Conservation (phyloP, 164 flowering plant species). For the Vitis cinerea region DNA sequence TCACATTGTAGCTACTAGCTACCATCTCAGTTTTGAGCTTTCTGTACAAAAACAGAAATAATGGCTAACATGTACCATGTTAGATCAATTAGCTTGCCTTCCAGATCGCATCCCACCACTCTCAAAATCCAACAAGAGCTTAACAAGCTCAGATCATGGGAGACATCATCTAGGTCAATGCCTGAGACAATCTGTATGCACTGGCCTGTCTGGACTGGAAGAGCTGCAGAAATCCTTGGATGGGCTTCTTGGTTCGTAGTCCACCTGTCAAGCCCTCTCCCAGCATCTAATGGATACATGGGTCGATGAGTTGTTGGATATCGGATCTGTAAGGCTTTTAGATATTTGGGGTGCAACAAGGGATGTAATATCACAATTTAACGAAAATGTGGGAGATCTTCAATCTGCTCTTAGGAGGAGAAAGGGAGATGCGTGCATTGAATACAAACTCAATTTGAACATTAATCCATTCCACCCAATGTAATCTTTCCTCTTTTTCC, state of each 20-base stretch:
- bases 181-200: constrained; percentile 18
- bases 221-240: constrained; percentile 30
- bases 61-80: constrained; percentile 22
- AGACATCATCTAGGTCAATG: constrained; percentile 15
- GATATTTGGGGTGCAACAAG: constrained; percentile 28
- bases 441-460: not conserved
- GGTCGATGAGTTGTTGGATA: constrained; percentile 20
- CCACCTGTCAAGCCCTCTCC: constrained; percentile 29
- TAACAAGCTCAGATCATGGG: constrained; percentile 27
- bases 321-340: constrained; percentile 22
- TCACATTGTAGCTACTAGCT: not conserved
- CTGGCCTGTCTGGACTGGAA: constrained; percentile 26
- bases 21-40: constrained; percentile 2
- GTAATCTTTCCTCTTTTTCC: no score
- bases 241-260: constrained; percentile 27
- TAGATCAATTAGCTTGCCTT: constrained; percentile 48
- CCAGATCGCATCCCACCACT: constrained; percentile 37
- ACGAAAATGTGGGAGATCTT: constrained; percentile 24
- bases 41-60: constrained; percentile 1
- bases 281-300: constrained; percentile 10
- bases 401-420: constrained; percentile 27
- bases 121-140: constrained; percentile 31
- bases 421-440: constrained; percentile 24
- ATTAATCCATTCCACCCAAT: no score
- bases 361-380: constrained; percentile 16